A percentile compares a stretch with the other conserved stretches of the same genome.
Conservation (phyloP, 768 basidiomycete genomes). For the Suillus alpinus region DNA sequence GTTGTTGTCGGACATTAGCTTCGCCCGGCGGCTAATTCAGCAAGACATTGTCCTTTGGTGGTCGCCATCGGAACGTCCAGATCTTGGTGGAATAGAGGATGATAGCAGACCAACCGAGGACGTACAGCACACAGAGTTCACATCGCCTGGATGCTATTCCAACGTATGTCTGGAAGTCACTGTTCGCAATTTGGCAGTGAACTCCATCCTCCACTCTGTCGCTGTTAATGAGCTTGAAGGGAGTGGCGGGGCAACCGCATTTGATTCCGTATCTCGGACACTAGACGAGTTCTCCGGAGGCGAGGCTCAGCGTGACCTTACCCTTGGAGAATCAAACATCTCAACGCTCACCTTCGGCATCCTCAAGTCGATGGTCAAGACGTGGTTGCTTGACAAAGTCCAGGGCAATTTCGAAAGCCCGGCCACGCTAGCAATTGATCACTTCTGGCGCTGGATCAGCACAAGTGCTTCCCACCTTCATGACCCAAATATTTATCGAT, state of each 20-base stretch:
- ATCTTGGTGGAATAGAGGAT: constrained; percentile 90
- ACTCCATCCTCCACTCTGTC: constrained; percentile 90
- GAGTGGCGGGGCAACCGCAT: constrained; percentile 88
- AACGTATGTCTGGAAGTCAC: constrained; percentile 92
- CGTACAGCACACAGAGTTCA: constrained; percentile 80
- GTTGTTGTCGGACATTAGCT: constrained; percentile 85
- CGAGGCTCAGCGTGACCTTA: constrained; percentile 59
- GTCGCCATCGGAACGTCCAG: constrained; percentile 86
- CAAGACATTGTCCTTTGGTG: constrained; percentile 97
- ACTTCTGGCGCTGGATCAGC: constrained; percentile 98
- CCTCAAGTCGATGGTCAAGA: constrained; percentile 83
- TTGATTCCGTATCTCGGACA: constrained; percentile 90
- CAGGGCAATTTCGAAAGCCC: constrained; percentile 63
- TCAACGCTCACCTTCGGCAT: constrained; percentile 84
- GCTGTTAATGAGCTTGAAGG: constrained; percentile 98
- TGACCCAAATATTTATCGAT: constrained; percentile 89
- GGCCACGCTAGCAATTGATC: constrained; percentile 73
- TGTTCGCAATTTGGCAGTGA: constrained; percentile 88
- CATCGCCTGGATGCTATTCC: constrained; percentile 80
- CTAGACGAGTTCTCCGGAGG: constrained; percentile 82
- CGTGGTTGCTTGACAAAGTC: constrained; percentile 88
- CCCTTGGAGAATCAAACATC: constrained; percentile 85
- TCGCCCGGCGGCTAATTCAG: constrained; percentile 80
- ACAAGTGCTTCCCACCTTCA: constrained; percentile 83
- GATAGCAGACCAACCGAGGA: constrained; percentile 78